phyloP scores from a whole-genome alignment of 352 stramenopile species.

The Pilasporangium apinafurcum region DNA sequence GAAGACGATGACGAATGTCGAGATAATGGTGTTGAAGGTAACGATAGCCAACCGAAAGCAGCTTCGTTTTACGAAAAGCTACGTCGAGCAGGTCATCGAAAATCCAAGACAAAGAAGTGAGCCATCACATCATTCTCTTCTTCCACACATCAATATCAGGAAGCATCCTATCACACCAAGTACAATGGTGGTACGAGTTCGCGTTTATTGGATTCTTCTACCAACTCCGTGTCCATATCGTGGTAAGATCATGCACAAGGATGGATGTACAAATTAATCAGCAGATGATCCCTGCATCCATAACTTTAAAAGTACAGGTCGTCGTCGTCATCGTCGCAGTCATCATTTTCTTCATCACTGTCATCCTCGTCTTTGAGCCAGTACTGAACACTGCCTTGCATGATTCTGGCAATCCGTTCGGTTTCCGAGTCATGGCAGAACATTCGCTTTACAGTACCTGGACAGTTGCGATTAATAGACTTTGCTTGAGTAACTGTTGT shows the following conservation, averaged over 20 bases:
- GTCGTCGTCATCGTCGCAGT: slow-evolving; percentile 15
- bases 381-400: slow-evolving; percentile 63
- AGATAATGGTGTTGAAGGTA: slow-evolving; percentile 4
- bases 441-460: slow-evolving; percentile 1
- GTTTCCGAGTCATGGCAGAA: slow-evolving; percentile 53
- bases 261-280: not conserved
- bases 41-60: slow-evolving; percentile 18
- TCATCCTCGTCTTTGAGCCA: slow-evolving; percentile 37
- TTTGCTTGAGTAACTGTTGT: too few species aligned
- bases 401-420: slow-evolving; percentile 74
- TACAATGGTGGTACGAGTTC: too few species aligned
- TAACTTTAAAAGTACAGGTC: slow-evolving; percentile 28
- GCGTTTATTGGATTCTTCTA: too few species aligned
- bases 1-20: slow-evolving; percentile 13
- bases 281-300: not conserved
- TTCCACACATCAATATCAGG: not conserved
- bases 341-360: slow-evolving; percentile 22
- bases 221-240: too few species aligned
- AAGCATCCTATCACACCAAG: slow-evolving; percentile 12
- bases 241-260: too few species aligned
- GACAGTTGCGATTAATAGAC: too few species aligned
- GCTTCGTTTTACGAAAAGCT: slow-evolving; percentile 81
- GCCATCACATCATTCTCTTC: not conserved
- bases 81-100: slow-evolving; percentile 43
- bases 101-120: slow-evolving; percentile 40